A percentile compares a stretch with the other conserved stretches of the same genome.
These are phyloP conservation scores for Modicella reniformis DNA, from an alignment of 371 early-diverging fungal species.

Conservation along the genomic window DNA sequence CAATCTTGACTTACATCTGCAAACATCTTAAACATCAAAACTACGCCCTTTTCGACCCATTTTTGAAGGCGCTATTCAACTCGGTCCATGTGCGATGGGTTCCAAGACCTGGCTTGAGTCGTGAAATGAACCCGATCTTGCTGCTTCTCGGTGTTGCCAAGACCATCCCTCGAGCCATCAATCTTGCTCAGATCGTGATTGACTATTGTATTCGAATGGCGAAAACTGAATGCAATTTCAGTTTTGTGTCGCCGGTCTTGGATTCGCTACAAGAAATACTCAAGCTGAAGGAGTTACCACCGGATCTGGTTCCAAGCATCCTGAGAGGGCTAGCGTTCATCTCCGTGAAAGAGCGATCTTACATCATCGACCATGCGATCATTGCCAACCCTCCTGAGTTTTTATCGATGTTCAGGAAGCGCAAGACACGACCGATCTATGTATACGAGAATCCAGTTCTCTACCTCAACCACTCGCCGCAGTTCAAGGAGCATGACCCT, in stretches of 20 bases:
- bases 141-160: neutral
- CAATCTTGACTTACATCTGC: slow-evolving; percentile 4
- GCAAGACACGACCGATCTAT: neutral
- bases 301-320: neutral
- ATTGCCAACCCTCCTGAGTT: slow-evolving; percentile 14
- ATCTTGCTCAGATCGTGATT: neutral
- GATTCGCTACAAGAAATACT: neutral
- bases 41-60: neutral
- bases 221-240: neutral
- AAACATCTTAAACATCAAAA: neutral
- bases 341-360: neutral
- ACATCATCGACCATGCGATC: slow-evolving; percentile 13
- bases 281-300: neutral
- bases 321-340: neutral
- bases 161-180: neutral
- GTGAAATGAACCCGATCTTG: neutral
- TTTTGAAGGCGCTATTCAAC: neutral
- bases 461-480: neutral
- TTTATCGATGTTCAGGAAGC: slow-evolving; percentile 6
- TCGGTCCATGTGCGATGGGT: neutral
- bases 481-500: neutral
- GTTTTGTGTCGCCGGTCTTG: neutral
- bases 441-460: slow-evolving; percentile 16
- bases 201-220: slow-evolving; percentile 19
- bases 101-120: neutral